A percentile compares a stretch with the other conserved stretches of the same genome.
Conservation (phyloP, 441 rosid species). For the Kokia cookei region DNA sequence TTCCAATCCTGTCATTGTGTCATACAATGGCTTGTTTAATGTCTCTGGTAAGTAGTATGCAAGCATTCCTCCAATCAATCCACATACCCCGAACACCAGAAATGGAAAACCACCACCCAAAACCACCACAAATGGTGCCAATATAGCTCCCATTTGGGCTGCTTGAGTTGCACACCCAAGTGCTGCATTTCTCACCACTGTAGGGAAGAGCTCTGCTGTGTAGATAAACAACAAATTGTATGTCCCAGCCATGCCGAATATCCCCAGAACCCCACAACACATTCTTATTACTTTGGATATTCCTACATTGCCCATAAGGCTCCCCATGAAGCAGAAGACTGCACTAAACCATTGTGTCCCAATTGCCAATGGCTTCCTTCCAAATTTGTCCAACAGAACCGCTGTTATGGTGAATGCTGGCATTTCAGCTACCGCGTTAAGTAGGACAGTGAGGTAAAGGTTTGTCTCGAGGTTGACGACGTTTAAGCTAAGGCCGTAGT, state of each 20-base stretch:
- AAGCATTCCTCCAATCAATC: constrained; percentile 62
- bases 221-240: constrained; percentile 80
- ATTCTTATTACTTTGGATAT: constrained; percentile 56
- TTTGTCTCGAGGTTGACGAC: constrained; percentile 87
- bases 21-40: constrained; percentile 68
- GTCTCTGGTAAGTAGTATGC: constrained; percentile 85
- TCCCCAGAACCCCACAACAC: constrained; percentile 76
- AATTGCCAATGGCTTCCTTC: constrained; percentile 74
- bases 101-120: constrained; percentile 68
- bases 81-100: constrained; percentile 56
- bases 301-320: constrained; percentile 32
- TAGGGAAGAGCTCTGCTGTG: constrained; percentile 78
- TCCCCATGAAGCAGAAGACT: constrained; percentile 53
- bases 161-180: constrained; percentile 82
- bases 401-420: constrained; percentile 83
- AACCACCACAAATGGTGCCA: constrained; percentile 84
- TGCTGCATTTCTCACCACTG: constrained; percentile 87
- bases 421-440: constrained; percentile 80
- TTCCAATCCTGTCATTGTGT: constrained; percentile 75
- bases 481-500: constrained; percentile 84
- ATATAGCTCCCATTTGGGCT: constrained; percentile 79
- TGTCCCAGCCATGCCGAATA: constrained; percentile 86
- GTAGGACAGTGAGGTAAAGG: constrained; percentile 63
- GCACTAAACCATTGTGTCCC: constrained; percentile 86
- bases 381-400: constrained; percentile 50